Base-by-base conservation (phyloP, 768 basidiomycete genomes). In the Mycena leptocephala region DNA sequence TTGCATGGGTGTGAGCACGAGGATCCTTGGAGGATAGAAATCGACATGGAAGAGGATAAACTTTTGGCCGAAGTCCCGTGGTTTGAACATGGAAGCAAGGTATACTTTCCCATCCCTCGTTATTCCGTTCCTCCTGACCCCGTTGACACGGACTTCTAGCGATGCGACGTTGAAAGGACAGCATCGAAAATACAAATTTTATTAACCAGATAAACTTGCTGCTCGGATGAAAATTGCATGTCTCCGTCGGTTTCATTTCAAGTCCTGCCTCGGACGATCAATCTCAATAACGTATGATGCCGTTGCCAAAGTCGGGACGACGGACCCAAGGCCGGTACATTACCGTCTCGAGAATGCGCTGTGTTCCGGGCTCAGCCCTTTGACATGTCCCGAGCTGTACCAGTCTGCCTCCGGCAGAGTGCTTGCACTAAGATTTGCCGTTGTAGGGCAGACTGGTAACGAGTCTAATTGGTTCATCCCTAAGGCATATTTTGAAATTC, bases 51-150 rank as follows among this genome's bases (percentile, higher is more conserved):
- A 55, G 35, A 37, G 46, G 69, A 61, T 61, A 39, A 70, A 70
- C 30, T 61, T 43, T 53, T 43, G 69, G 30, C 69, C 58, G 41
- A 43, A 70, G 69, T 70, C 58, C 69, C 69, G 61, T 70, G 58
- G 53, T 69, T 69, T 43, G 53, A 69, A 69, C 67, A 69, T 69
- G 67, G 26, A 48, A 46, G 51, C 65, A 67, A 67, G 65, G 65
- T 48, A 65, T 48, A 46, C 43, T 48, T 48, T 65, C 41, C 63
- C 26, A 65, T 65, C 43, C 24, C 65, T 37, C 33, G 24, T 9
- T 66, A 35, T 66, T 66, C 66, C 51, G n/a, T 39, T 65, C 46
- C 61, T 65, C 64, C 32, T 35, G 64, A 65, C 48, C 43, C 64
- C 30, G 37, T n/a, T n/a, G n/a, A n/a, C n/a, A n/a, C 55, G 16